Evolutionary conservation across 2,329 filamentous ascomycete genomes (phyloP).

Genomic region (Berkeleyomyces rouxiae): DNA sequence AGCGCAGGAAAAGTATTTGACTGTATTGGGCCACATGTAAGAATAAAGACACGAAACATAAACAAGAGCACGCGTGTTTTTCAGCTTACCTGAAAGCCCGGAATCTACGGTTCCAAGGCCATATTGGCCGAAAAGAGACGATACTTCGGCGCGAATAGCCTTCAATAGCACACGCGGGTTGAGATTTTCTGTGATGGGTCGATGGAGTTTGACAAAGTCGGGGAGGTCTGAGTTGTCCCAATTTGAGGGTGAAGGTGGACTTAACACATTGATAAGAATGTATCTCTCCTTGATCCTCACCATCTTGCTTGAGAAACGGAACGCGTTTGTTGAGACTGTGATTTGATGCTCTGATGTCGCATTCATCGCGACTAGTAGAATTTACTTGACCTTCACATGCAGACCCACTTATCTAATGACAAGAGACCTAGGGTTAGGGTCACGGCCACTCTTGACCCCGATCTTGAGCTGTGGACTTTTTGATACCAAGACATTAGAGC

Average conservation of each 20-base stretch:
- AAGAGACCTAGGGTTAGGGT: not conserved
- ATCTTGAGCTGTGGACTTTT: not conserved
- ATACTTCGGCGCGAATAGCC: conserved; percentile 53
- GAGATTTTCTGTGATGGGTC: conserved; percentile 58
- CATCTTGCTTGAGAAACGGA: conserved; percentile 29
- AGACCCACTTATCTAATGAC: not conserved
- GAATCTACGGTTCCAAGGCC: conserved; percentile 59
- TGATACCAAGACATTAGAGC: not conserved
- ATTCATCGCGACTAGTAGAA: not conserved
- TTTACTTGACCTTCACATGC: not conserved
- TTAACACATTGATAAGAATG: conserved; percentile 84
- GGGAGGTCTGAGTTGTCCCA: conserved; percentile 28
- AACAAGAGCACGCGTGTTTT: not conserved
- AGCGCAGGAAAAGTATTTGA: conserved; percentile 84
- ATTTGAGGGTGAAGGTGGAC: conserved; percentile 39
- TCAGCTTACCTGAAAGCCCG: conserved; percentile 44
- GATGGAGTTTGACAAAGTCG: conserved; percentile 56
- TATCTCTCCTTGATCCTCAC: conserved; percentile 95
- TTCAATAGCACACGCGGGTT: conserved; percentile 48
- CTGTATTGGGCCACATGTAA: conserved; percentile 27
- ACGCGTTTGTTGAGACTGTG: not conserved
- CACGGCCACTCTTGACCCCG: too few species aligned
- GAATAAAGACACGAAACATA: not conserved
- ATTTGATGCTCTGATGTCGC: not conserved
- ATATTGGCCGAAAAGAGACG: conserved; percentile 72